Conservation (phyloP, 352 stramenopile genomes). For the Phytophthora megakarya region DNA sequence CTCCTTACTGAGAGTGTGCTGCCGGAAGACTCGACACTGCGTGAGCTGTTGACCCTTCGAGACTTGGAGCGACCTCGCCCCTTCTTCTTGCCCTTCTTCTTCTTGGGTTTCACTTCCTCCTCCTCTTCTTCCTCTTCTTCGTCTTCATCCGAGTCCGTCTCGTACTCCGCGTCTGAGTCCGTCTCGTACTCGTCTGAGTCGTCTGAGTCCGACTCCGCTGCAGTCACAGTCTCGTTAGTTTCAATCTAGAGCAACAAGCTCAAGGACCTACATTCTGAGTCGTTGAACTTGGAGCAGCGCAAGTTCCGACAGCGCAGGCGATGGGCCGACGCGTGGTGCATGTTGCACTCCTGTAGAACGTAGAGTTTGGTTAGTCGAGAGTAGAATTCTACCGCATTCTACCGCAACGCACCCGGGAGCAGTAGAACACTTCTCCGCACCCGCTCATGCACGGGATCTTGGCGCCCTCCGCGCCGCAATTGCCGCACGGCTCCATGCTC, state of each 20-base stretch:
- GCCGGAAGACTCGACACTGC: slow-evolving; percentile 44
- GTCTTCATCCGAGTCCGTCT: slow-evolving; percentile 62
- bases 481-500: slow-evolving; percentile 86
- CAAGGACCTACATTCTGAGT: slow-evolving; percentile 78
- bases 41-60: slow-evolving; percentile 52
- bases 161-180: slow-evolving; percentile 55
- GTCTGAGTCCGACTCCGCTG: slow-evolving; percentile 80
- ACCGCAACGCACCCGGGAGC: slow-evolving; percentile 59
- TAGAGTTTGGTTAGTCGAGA: slow-evolving; percentile 1
- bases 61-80: slow-evolving; percentile 33
- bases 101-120: slow-evolving; percentile 73
- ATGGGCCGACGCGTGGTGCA: slow-evolving; percentile 89
- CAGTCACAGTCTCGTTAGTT: slow-evolving; percentile 3
- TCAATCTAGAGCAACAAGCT: neutral
- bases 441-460: slow-evolving; percentile 90
- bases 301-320: slow-evolving; percentile 84
- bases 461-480: slow-evolving; percentile 78
- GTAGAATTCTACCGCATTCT: neutral
- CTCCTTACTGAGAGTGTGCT: slow-evolving; percentile 39
- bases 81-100: slow-evolving; percentile 67
- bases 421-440: slow-evolving; percentile 89
- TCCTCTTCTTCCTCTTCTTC: slow-evolving; percentile 68
- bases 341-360: slow-evolving; percentile 75
- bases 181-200: slow-evolving; percentile 80
- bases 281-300: slow-evolving; percentile 89